Conservation (phyloP, 257 asterid species). For the Przewalskia tangutica region DNA sequence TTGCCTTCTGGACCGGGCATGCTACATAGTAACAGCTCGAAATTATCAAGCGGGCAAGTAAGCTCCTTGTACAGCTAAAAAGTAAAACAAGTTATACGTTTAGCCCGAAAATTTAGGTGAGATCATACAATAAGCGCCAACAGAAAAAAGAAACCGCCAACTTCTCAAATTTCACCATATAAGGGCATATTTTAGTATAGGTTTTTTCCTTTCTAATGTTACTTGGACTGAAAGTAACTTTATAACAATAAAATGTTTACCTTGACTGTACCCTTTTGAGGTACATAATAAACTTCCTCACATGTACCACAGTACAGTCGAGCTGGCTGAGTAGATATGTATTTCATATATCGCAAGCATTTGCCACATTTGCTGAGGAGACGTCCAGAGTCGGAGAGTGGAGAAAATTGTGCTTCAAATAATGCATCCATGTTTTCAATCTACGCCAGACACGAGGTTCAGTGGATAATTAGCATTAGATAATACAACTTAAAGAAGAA, state of each 20-base stretch:
- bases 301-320: constrained; percentile 81
- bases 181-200: neutral
- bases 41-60: constrained; percentile 82
- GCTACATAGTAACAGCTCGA: constrained; percentile 69
- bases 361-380: constrained; percentile 86
- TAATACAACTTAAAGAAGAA: neutral
- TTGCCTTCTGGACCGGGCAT: constrained; percentile 85
- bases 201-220: neutral
- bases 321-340: constrained; percentile 74
- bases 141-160: neutral
- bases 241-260: constrained; percentile 17
- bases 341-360: constrained; percentile 88
- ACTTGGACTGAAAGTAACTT: neutral
- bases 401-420: constrained; percentile 94
- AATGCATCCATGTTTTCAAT: constrained; percentile 88
- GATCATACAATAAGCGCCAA: neutral
- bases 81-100: neutral
- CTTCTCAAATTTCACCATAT: neutral
- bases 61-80: constrained; percentile 84
- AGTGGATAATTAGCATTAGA: neutral
- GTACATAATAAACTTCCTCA: constrained; percentile 89
- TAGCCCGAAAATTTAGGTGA: neutral
- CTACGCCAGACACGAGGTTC: constrained; percentile 18
- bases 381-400: constrained; percentile 80
- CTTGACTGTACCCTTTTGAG: constrained; percentile 79